phyloP scores from a whole-genome alignment of 768 basidiomycete species.

The Clitopilus hobsonii region DNA sequence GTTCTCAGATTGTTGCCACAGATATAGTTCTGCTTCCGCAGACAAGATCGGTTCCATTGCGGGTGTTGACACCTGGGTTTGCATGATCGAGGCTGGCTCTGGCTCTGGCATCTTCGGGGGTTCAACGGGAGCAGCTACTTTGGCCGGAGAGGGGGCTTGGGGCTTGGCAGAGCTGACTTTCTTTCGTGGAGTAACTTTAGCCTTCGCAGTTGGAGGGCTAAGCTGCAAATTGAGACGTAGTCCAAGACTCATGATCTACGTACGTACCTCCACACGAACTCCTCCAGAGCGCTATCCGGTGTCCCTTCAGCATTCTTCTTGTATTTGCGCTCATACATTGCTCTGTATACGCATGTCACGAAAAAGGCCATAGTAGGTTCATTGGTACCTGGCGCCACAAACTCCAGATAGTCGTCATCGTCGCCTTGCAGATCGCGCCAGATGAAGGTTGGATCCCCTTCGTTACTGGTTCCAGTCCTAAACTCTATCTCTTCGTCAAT shows the following conservation, averaged over 20 bases:
- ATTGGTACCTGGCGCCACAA: constrained; percentile 75
- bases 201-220: constrained; percentile 32
- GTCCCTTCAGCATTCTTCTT: constrained; percentile 65
- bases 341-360: constrained; percentile 91
- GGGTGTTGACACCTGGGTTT: constrained; percentile 11
- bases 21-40: constrained; percentile 53
- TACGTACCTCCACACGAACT: constrained; percentile 82
- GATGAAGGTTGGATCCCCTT: constrained; percentile 76
- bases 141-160: constrained; percentile 3
- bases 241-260: neutral
- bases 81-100: neutral
- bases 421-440: constrained; percentile 94
- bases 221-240: neutral
- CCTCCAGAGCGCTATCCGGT: constrained; percentile 61
- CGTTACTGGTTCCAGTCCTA: constrained; percentile 63
- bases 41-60: constrained; percentile 27
- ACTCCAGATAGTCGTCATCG: constrained; percentile 91
- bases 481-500: constrained; percentile 91
- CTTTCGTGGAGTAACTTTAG: constrained; percentile 24
- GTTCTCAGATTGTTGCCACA: constrained; percentile 50
- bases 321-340: constrained; percentile 95
- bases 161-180: constrained; percentile 24
- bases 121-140: constrained; percentile 2
- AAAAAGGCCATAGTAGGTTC: constrained; percentile 84
- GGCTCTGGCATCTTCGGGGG: neutral